phyloP scores from a whole-genome alignment of 179 eudicot genomes.

The Patellifolia procumbens region DNA sequence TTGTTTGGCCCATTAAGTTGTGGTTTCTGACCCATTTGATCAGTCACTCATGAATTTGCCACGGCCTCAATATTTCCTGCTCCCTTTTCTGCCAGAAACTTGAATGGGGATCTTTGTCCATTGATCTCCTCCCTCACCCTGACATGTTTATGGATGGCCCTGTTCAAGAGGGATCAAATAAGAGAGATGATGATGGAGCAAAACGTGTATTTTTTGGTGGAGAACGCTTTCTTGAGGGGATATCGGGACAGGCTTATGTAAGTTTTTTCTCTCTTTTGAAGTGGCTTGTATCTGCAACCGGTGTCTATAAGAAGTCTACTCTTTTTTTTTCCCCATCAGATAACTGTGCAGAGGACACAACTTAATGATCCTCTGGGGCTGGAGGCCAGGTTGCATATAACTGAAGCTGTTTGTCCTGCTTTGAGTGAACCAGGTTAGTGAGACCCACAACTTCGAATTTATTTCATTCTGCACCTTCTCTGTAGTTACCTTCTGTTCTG shows the following conservation, averaged over 20 bases:
- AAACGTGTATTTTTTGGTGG: constrained; percentile 96
- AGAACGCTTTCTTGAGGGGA: constrained; percentile 94
- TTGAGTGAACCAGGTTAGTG: constrained; percentile 94
- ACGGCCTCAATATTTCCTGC: not conserved
- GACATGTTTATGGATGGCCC: constrained; percentile 86
- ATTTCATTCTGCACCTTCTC: constrained; percentile 4
- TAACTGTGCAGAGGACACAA: constrained; percentile 85
- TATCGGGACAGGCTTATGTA: constrained; percentile 98
- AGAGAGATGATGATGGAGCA: constrained; percentile 94
- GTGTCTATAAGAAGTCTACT: constrained; percentile 6
- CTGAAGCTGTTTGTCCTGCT: constrained; percentile 96
- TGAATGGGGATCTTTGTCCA: constrained; percentile 89
- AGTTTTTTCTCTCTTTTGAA: constrained; percentile 15
- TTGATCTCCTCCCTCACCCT: constrained; percentile 97
- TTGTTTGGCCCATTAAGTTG: constrained; percentile 12
- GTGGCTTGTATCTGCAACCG: constrained; percentile 7
- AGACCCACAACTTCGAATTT: not conserved
- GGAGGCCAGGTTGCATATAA: constrained; percentile 84
- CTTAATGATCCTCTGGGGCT: constrained; percentile 91
- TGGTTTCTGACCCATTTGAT: not conserved
- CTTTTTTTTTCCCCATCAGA: constrained; percentile 49
- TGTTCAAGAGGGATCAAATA: constrained; percentile 54
- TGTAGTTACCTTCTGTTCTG: constrained; percentile 20
- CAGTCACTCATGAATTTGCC: not conserved
- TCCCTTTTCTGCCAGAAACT: constrained; percentile 62